Percentiles rank a stretch among this genome's conserved stretches.
Evolutionary conservation across 345 rosid species (phyloP).

Genomic region (Aquilaria malaccensis): DNA sequence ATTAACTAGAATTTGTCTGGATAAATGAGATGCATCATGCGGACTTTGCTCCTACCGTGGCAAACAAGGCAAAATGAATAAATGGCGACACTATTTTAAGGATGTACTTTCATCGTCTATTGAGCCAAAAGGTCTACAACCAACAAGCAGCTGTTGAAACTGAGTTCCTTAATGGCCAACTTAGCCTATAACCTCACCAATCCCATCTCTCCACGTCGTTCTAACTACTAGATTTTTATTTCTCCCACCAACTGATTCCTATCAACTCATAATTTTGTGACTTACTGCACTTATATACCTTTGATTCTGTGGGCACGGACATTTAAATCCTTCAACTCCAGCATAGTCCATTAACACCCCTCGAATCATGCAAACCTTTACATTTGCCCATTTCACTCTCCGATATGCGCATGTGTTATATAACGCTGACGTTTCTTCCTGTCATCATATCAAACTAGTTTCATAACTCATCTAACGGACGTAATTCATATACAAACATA

Average conservation of each 20-base stretch:
- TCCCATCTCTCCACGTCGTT: conserved; percentile 37
- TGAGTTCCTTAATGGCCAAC: conserved; percentile 29
- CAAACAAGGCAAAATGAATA: conserved; percentile 5
- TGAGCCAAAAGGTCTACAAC: background rate
- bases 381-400: no score
- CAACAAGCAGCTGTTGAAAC: background rate
- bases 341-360: no score
- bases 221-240: background rate
- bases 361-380: no score
- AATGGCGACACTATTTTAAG: conserved; percentile 8
- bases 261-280: no score
- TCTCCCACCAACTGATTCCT: background rate
- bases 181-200: conserved; percentile 30
- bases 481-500: no score
- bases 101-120: conserved; percentile 2
- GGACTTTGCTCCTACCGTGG: conserved; percentile 27
- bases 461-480: no score
- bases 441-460: no score
- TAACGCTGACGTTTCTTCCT: no score
- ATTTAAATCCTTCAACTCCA: no score
- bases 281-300: no score
- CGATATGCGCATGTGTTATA: no score
- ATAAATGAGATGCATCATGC: conserved; percentile 15
- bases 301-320: no score
- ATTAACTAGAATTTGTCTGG: conserved; percentile 17